Conservation (phyloP, 352 stramenopile species). For the Pythium brassicae region DNA sequence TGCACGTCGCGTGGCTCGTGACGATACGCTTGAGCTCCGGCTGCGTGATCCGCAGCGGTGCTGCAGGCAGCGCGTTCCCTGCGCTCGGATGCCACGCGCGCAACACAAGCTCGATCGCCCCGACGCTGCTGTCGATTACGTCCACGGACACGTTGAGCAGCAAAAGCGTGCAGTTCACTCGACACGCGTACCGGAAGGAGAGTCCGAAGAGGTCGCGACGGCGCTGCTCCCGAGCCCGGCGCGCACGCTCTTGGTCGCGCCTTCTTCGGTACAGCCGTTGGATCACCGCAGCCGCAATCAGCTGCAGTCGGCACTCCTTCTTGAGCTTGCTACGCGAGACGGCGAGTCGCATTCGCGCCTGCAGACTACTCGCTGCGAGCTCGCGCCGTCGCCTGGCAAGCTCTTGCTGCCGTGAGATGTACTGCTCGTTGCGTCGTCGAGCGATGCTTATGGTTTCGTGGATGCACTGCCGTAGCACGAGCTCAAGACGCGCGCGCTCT, state of each 20-base stretch:
- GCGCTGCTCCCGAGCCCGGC: not conserved
- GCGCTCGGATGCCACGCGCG: slow-evolving; percentile 20
- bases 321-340: slow-evolving; percentile 12
- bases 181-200: slow-evolving; percentile 18
- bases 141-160: slow-evolving; percentile 19
- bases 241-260: slow-evolving; percentile 6
- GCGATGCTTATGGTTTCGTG: slow-evolving; percentile 15
- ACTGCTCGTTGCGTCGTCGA: slow-evolving; percentile 20
- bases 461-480: slow-evolving; percentile 12
- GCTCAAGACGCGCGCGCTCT: slow-evolving; percentile 5
- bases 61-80: slow-evolving; percentile 9
- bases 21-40: slow-evolving; percentile 11
- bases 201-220: slow-evolving; percentile 10
- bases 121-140: slow-evolving; percentile 19
- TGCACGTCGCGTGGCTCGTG: not conserved
- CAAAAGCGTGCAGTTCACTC: slow-evolving; percentile 25
- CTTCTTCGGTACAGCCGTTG: slow-evolving; percentile 19
- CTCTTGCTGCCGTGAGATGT: slow-evolving; percentile 4
- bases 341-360: slow-evolving; percentile 8
- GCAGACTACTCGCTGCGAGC: slow-evolving; percentile 20
- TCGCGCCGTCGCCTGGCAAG: slow-evolving; percentile 16
- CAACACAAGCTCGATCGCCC: slow-evolving; percentile 21
- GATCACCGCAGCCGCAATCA: slow-evolving; percentile 26
- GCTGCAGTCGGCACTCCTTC: slow-evolving; percentile 14
- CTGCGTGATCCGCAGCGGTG: slow-evolving; percentile 14